A percentile compares a stretch with the other conserved stretches of the same genome.
Evolutionary conservation across 2,329 filamentous ascomycete species (phyloP).

Genomic region (Curvularia hawaiiensis): DNA sequence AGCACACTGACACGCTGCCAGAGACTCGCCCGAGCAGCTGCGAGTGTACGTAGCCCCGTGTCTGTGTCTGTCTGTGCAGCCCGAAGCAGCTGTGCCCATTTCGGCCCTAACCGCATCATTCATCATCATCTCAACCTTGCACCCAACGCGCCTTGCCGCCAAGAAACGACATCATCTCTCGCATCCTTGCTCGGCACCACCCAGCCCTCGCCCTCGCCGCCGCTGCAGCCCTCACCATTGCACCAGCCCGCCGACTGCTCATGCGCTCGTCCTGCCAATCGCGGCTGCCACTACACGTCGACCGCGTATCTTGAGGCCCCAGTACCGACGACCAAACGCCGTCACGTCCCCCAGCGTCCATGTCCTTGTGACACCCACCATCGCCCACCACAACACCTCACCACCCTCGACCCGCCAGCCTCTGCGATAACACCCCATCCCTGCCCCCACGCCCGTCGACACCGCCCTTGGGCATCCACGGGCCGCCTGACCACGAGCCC

Average conservation of each 20-base stretch:
- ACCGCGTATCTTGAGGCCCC: slow-evolving; percentile 22
- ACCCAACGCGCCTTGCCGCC: slow-evolving; percentile 18
- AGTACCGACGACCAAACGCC: slow-evolving; percentile 14
- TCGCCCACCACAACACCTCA: slow-evolving; percentile 27
- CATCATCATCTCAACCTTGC: neutral
- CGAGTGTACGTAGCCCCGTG: slow-evolving; percentile 15
- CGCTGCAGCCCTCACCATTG: neutral
- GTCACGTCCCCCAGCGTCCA: slow-evolving; percentile 30
- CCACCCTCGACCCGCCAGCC: slow-evolving; percentile 22
- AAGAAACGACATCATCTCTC: slow-evolving; percentile 36
- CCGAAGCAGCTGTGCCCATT: slow-evolving; percentile 15
- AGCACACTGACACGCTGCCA: neutral
- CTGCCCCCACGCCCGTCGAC: slow-evolving; percentile 18
- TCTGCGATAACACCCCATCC: slow-evolving; percentile 22
- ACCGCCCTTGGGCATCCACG: slow-evolving; percentile 26
- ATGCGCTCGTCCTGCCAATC: slow-evolving; percentile 18
- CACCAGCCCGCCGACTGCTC: slow-evolving; percentile 11
- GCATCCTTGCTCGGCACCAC: slow-evolving; percentile 18
- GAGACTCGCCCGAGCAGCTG: slow-evolving; percentile 3
- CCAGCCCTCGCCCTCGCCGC: neutral
- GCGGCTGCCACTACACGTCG: slow-evolving; percentile 19
- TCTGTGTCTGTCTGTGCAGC: neutral
- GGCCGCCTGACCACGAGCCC: slow-evolving; percentile 22
- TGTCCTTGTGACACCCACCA: slow-evolving; percentile 48
- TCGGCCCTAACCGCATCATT: slow-evolving; percentile 25